phyloP scores from a whole-genome alignment of 108 stramenopile genomes.

The Seminavis robusta region DNA sequence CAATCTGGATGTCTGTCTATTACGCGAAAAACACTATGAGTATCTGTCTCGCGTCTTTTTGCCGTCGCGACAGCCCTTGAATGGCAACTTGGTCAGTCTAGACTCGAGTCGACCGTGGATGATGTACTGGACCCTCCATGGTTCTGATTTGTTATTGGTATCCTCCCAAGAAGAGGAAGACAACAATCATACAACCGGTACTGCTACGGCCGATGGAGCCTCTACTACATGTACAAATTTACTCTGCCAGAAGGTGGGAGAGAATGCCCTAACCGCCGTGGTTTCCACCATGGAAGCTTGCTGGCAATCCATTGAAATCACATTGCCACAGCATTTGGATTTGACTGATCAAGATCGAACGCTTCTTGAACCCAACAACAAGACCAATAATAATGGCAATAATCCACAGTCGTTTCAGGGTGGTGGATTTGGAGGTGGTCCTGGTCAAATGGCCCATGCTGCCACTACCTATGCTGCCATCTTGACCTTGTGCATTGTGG shows the following conservation, averaged over 20 bases:
- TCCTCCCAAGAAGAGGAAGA: too few species aligned
- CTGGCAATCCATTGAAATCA: too few species aligned
- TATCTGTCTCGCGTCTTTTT: constrained; percentile 22
- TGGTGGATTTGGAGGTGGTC: constrained; percentile 97
- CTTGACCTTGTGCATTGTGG: constrained; percentile 63
- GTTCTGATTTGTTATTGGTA: constrained; percentile 79
- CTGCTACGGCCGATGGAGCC: too few species aligned
- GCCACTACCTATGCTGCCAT: constrained; percentile 96
- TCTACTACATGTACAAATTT: too few species aligned
- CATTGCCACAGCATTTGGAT: too few species aligned
- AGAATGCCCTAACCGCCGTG: too few species aligned
- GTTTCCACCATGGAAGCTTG: too few species aligned
- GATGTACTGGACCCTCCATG: constrained; percentile 93
- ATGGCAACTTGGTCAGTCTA: constrained; percentile 51
- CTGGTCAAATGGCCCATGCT: constrained; percentile 87
- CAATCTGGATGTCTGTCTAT: background rate
- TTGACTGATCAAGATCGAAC: background rate
- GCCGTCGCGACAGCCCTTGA: background rate
- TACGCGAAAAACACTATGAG: background rate
- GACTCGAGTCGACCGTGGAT: constrained; percentile 98
- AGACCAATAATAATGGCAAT: background rate
- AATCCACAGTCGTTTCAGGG: constrained; percentile 8
- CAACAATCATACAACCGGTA: too few species aligned
- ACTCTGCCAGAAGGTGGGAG: too few species aligned
- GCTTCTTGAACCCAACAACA: background rate